Base-by-base conservation (phyloP, 176 grass and related monocot genomes). In the Hsuehochloa calcarea region DNA sequence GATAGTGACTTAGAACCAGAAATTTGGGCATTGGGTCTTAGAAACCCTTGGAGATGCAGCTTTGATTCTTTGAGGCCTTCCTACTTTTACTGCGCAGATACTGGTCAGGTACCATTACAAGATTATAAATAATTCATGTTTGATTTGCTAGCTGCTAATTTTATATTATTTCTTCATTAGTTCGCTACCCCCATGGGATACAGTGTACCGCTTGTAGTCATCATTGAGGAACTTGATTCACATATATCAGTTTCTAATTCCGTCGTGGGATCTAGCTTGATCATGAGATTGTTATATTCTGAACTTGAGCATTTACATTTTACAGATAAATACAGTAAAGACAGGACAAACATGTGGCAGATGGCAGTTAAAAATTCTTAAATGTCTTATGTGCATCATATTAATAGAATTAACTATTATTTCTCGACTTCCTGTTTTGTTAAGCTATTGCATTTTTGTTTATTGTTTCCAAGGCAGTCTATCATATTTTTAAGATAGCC, bases 21-120 rank as follows among this genome's bases (percentile, higher is more conserved):
- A 84, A 94, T 99, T 78, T 99, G 93, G 91, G 93, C 96, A 23
- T 74, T 93, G 50, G 93, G 93, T 83, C 79, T 99, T 73, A 92
- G 96, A 82, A 99, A 99, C 72, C 93, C 96, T 3, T 99, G 96
- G 96, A 90, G 89, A 76, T 99, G 96, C 82, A 96, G 93, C 78
- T 99, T 99, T 74, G 93, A 99, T 81, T 78, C 84, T 3, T 47
- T 90, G 12, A 91, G 74, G 66, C 90, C 96, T 89, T 91, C 96
- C 58, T 96, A 99, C 81, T 99, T 99, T 84, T 96, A 92, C 82
- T 99, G 93, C 79, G 93, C 90, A 70, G 93, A 99, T 84, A 54
- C 77, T 47, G 96, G 96, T 20, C 88, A 99, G 94, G 96, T 96
- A 95, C 59, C 14, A 22, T 77, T 55, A 34, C 34, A 77, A 44